A percentile compares a stretch with the other conserved stretches of the same genome.
phyloP scores from a whole-genome alignment of 306 rosid genomes.

The Cicer chorassanicum region DNA sequence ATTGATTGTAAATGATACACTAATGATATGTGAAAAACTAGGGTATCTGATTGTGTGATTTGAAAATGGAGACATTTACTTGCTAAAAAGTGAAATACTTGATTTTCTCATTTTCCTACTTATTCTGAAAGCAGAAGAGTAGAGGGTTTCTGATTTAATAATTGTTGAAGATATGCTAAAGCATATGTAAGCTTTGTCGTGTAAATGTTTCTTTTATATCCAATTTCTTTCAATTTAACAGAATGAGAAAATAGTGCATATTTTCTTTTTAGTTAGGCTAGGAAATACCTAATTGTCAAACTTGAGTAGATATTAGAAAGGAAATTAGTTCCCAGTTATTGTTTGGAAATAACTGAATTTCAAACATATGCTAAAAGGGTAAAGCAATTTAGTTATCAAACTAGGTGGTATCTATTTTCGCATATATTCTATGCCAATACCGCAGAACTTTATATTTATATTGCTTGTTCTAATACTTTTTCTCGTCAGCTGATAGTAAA shows the following conservation, averaged over 20 bases:
- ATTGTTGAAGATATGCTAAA: not conserved
- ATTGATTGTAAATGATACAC: slow-evolving; percentile 21
- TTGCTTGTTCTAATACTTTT: slow-evolving; percentile 20
- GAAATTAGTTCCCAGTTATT: not conserved
- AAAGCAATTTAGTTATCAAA: slow-evolving; percentile 22
- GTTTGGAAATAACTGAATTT: slow-evolving; percentile 24
- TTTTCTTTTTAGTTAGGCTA: slow-evolving; percentile 20
- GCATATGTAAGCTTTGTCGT: not conserved
- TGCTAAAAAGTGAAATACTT: slow-evolving; percentile 14
- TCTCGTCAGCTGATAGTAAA: slow-evolving; percentile 63
- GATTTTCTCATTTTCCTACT: slow-evolving; percentile 12
- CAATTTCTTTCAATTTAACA: slow-evolving; percentile 13
- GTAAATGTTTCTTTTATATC: not conserved
- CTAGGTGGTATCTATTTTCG: slow-evolving; percentile 2
- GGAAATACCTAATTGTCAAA: not conserved
- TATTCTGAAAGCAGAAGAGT: not conserved
- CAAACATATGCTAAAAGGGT: slow-evolving; percentile 19
- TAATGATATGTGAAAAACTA: slow-evolving; percentile 14
- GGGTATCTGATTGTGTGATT: not conserved
- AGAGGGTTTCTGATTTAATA: not conserved
- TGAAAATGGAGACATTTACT: slow-evolving; percentile 36
- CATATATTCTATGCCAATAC: not conserved
- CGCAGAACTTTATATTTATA: not conserved
- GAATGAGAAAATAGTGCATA: not conserved
- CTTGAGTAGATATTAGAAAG: slow-evolving; percentile 10